Conservation (phyloP, 257 asterid genomes). For the Eucommia ulmoides region DNA sequence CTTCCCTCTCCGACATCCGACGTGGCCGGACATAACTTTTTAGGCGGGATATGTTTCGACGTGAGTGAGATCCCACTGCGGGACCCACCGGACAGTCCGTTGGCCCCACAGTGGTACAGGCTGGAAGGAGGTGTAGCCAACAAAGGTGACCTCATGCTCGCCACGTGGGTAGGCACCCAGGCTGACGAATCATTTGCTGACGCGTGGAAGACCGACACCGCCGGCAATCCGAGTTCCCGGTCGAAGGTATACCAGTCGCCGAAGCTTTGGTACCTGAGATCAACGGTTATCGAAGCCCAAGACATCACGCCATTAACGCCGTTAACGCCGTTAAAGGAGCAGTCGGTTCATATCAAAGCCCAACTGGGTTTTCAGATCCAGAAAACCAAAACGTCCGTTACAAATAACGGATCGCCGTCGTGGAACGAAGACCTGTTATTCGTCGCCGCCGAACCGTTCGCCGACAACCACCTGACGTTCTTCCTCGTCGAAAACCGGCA, state of each 20-base stretch:
- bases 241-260: conserved; percentile 85
- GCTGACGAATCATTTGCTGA: conserved; percentile 87
- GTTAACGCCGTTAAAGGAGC: conserved; percentile 21
- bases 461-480: conserved; percentile 32
- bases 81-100: conserved; percentile 83
- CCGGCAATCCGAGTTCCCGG: conserved; percentile 38
- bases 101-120: conserved; percentile 92
- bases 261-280: conserved; percentile 70
- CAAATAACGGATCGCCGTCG: conserved; percentile 47
- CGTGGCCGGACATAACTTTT: conserved; percentile 45
- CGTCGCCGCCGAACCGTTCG: conserved; percentile 77
- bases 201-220: conserved; percentile 79
- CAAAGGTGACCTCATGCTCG: conserved; percentile 80
- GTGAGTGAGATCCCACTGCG: conserved; percentile 71
- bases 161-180: conserved; percentile 89
- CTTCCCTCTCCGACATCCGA: conserved; percentile 16
- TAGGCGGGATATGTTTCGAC: conserved; percentile 87
- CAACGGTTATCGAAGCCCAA: conserved; percentile 66
- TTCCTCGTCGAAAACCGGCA: conserved; percentile 39
- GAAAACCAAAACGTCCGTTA: conserved; percentile 34
- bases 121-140: conserved; percentile 89
- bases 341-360: conserved; percentile 42
- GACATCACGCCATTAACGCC: conserved; percentile 31
- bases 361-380: conserved; percentile 67
- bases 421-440: conserved; percentile 76